A percentile compares a stretch with the other conserved stretches of the same genome.
These are phyloP conservation scores for Exophiala mesophila DNA, from an alignment of 2,329 filamentous ascomycete species.

Conservation along the genomic window DNA sequence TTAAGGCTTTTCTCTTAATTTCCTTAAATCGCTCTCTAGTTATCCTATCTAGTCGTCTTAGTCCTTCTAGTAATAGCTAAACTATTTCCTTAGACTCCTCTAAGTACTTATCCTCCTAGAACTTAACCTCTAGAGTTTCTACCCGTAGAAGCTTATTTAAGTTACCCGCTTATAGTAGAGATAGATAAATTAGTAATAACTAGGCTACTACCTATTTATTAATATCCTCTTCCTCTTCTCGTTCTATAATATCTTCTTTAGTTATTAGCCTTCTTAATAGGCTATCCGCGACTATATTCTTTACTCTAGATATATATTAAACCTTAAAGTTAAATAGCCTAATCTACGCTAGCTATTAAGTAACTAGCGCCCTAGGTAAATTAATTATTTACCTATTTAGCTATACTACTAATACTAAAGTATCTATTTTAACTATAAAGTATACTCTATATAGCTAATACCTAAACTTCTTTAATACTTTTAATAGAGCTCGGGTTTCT, in stretches of 20 bases:
- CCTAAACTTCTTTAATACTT: neutral
- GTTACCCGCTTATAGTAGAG: neutral
- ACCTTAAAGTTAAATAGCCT: neutral
- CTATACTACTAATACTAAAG: neutral
- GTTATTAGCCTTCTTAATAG: neutral
- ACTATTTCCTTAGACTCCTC: neutral
- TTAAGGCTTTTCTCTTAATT: neutral
- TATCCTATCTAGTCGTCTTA: neutral
- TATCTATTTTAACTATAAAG: neutral
- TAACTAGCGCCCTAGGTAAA: neutral
- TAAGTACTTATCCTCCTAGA: neutral
- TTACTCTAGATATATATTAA: neutral
- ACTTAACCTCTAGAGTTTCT: neutral
- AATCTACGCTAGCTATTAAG: constrained; percentile 2
- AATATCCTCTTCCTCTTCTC: neutral
- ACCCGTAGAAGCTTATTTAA: neutral
- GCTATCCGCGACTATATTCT: neutral
- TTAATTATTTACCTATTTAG: neutral
- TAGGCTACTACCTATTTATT: neutral
- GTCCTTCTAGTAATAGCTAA: neutral
- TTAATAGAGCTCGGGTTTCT: neutral
- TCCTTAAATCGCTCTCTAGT: neutral
- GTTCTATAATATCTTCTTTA: neutral
- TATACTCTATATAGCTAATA: neutral
- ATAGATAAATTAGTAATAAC: neutral